Evolutionary conservation across 1,284 basidiomycete species (phyloP).

Genomic region (Sporisorium graminicola): DNA sequence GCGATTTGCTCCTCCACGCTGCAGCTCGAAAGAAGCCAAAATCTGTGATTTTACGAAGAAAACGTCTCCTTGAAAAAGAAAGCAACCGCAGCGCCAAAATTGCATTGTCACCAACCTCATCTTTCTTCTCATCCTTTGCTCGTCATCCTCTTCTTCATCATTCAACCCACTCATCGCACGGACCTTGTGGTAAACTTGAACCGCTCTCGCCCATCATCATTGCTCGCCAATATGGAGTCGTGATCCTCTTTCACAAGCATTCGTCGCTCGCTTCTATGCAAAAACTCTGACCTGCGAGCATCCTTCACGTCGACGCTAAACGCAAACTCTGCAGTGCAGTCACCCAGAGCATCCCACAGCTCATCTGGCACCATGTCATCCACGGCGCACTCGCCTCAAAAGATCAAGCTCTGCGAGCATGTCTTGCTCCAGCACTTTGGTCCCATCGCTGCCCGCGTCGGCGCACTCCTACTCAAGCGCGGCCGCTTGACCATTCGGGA

Average conservation of each 20-base stretch:
- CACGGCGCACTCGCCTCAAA: conserved; percentile 58
- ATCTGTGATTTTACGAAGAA: conserved; percentile 34
- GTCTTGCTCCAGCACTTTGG: conserved; percentile 85
- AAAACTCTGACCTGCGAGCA: background rate
- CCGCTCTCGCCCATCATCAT: background rate
- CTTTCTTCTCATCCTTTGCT: conserved; percentile 8
- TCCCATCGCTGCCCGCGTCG: conserved; percentile 78
- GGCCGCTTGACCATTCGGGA: conserved; percentile 81
- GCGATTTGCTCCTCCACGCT: conserved; percentile 31
- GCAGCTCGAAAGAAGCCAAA: conserved; percentile 2
- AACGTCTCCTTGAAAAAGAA: conserved; percentile 18
- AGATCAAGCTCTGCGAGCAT: conserved; percentile 76
- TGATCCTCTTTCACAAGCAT: background rate
- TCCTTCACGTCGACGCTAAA: too few relatives aligned
- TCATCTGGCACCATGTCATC: conserved; percentile 25
- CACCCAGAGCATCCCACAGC: background rate
- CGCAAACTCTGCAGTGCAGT: background rate
- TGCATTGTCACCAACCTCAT: conserved; percentile 3
- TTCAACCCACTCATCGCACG: background rate
- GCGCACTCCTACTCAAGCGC: conserved; percentile 82
- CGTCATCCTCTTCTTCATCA: background rate
- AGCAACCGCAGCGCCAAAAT: background rate
- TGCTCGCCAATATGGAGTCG: too few relatives aligned
- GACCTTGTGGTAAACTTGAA: background rate
- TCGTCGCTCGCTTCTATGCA: background rate